Base-by-base conservation (phyloP, 2,329 filamentous ascomycete genomes). In the Zarea fungicola region DNA sequence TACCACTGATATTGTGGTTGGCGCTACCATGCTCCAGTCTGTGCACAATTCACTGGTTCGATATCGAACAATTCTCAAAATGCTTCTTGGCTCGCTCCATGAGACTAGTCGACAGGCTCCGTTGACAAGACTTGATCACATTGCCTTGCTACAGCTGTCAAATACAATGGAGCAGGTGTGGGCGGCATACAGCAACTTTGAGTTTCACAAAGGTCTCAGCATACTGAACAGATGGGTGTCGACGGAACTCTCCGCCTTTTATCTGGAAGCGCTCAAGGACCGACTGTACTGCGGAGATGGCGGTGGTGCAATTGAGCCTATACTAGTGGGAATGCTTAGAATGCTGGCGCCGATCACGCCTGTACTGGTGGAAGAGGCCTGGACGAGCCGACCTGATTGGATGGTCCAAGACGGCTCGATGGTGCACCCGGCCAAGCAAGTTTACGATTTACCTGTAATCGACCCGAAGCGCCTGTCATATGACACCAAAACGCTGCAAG, bases 241-340 rank as follows among this genome's bases (percentile, higher is more conserved):
- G 48, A 82, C 77, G 21, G 88, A 96, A 56, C 76, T 99, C 21
- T 96, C 90, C 1, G 85, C 92, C 0, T 95, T 96, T 65, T 99
- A 97, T 65, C 81, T 99, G 50, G 93, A 99, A 66, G 83, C 87
- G 1, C 76, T 91, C 58, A 99, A 99, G 67, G 93, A 99, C 60
- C 78, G 89, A 3, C 74, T 97, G 1, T 99, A 99, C 71, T 93
- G 91, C 39, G 88, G 87, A 25, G 80, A 84, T 52, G 79, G 80
- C 13, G 75, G 78, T 13, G 85, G 86, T 40, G 73, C 78, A 5
- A 68, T 87, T 41, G 77, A 80, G 55, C 74, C 78, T 23, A 80
- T 96, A 48, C 83, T 92, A 52, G 69, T 80, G 6, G 82, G 89
- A 29, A 72, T 96, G 16, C 71, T 91, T 53, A 78, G 84, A 47